phyloP scores from a whole-genome alignment of 2,329 filamentous ascomycete genomes.

The Falciphora oryzae region DNA sequence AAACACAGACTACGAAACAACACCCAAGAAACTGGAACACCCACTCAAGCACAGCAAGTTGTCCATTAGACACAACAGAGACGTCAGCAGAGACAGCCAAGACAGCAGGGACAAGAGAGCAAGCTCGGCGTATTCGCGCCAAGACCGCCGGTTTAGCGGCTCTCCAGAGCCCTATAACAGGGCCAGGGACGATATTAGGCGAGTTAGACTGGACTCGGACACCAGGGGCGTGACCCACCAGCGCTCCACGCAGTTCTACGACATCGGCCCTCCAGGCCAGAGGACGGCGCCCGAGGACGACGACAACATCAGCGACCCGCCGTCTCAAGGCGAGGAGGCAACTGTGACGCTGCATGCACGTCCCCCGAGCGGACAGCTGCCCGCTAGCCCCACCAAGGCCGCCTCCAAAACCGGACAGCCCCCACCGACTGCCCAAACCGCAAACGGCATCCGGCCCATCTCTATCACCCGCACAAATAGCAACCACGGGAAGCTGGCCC shows the following conservation, averaged over 20 bases:
- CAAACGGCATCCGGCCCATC: slow-evolving; percentile 14
- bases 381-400: slow-evolving; percentile 7
- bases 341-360: slow-evolving; percentile 22
- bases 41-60: slow-evolving; percentile 27
- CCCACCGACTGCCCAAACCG: slow-evolving; percentile 2
- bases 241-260: slow-evolving; percentile 22
- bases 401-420: slow-evolving; percentile 9
- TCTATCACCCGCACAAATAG: slow-evolving; percentile 15
- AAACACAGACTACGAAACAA: slow-evolving; percentile 20
- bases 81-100: slow-evolving; percentile 5
- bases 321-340: slow-evolving; percentile 23
- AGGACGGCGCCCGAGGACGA: slow-evolving; percentile 15
- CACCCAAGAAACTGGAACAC: slow-evolving; percentile 19
- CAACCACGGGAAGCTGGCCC: slow-evolving; percentile 17
- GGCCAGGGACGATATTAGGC: slow-evolving; percentile 15
- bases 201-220: slow-evolving; percentile 13
- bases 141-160: slow-evolving; percentile 12
- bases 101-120: slow-evolving; percentile 19
- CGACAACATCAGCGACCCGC: slow-evolving; percentile 22
- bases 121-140: slow-evolving; percentile 11
- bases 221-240: slow-evolving; percentile 20
- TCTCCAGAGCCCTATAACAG: slow-evolving; percentile 20
- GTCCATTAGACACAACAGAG: slow-evolving; percentile 31
- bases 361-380: slow-evolving; percentile 11
- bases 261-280: slow-evolving; percentile 17